A percentile compares a stretch with the other conserved stretches of the same genome.
These are phyloP conservation scores for Mycena capillaripes DNA, from an alignment of 768 basidiomycete genomes.

Conservation along the genomic window DNA sequence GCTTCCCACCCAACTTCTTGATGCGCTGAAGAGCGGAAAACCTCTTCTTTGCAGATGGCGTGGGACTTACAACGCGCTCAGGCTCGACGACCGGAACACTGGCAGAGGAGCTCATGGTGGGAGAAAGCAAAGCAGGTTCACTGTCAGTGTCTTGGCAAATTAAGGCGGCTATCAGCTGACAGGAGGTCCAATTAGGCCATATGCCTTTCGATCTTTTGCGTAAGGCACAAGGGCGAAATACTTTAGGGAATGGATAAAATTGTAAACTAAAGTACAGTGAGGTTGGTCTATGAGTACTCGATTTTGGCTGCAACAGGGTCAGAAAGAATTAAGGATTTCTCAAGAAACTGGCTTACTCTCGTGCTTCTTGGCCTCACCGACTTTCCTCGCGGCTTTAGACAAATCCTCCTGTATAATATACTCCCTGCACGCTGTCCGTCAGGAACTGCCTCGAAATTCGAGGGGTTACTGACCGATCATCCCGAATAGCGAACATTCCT, in stretches of 20 bases:
- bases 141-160: background rate
- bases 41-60: conserved; percentile 34
- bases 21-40: conserved; percentile 35
- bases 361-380: conserved; percentile 97
- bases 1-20: conserved; percentile 35
- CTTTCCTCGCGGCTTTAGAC: conserved; percentile 95
- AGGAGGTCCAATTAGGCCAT: conserved; percentile 16
- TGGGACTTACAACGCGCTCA: conserved; percentile 32
- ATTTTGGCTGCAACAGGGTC: conserved; percentile 59
- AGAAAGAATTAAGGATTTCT: conserved; percentile 16
- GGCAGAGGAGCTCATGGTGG: conserved; percentile 21
- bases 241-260: background rate
- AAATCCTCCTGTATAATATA: conserved; percentile 95
- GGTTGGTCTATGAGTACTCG: conserved; percentile 57
- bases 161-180: conserved; percentile 25
- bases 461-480: conserved; percentile 76
- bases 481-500: conserved; percentile 98
- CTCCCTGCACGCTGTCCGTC: conserved; percentile 68
- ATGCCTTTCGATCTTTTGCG: background rate
- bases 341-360: conserved; percentile 76
- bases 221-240: conserved; percentile 2
- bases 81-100: background rate
- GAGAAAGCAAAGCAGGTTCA: background rate
- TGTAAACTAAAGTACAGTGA: conserved; percentile 1
- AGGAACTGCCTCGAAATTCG: conserved; percentile 12